Conservation (phyloP, 306 rosid species). For the Albizia julibrissin region DNA sequence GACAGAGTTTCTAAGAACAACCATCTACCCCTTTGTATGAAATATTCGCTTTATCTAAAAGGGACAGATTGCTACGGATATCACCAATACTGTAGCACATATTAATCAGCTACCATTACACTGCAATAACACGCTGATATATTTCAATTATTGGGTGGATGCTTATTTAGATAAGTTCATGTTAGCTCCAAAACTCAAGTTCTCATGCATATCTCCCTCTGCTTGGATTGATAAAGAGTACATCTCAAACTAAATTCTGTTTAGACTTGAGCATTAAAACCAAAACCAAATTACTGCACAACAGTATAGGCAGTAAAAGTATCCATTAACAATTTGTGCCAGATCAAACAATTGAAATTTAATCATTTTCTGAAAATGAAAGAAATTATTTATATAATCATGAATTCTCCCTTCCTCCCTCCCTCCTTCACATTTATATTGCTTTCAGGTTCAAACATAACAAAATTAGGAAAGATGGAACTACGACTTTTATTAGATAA, state of each 20-base stretch:
- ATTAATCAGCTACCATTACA: constrained; percentile 5
- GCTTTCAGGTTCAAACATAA: constrained; percentile 16
- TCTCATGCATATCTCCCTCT: constrained; percentile 11
- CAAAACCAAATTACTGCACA: not conserved
- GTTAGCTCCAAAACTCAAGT: constrained; percentile 11
- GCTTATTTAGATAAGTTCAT: not conserved
- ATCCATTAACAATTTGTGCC: not conserved
- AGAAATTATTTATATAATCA: not conserved
- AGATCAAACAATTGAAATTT: constrained; percentile 27
- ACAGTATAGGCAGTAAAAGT: not conserved
- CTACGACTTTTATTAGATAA: constrained; percentile 20
- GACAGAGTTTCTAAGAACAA: not conserved
- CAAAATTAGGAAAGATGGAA: constrained; percentile 13
- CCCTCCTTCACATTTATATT: not conserved
- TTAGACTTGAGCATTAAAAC: constrained; percentile 2
- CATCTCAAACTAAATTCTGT: not conserved
- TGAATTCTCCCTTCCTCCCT: not conserved
- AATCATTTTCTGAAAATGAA: not conserved
- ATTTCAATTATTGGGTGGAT: not conserved
- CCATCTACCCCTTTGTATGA: not conserved
- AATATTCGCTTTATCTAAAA: constrained; percentile 1
- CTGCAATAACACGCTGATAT: not conserved
- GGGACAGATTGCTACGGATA: not conserved
- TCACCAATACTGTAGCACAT: constrained; percentile 1
- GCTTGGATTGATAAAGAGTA: not conserved